Base-by-base conservation (phyloP, 257 asterid genomes). In the Rhazya stricta region DNA sequence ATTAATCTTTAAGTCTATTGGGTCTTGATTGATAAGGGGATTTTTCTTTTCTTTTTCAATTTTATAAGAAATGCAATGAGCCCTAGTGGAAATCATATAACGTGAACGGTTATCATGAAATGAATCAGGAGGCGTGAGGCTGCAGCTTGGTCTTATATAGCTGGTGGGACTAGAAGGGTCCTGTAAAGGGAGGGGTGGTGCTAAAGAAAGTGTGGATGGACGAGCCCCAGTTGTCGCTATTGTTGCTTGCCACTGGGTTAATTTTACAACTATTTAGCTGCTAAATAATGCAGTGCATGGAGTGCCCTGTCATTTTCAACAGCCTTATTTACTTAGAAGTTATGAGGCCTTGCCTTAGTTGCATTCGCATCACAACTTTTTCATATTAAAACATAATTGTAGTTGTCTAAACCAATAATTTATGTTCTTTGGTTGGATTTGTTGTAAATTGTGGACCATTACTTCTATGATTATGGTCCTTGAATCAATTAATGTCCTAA, bases 231-330 rank as follows among this genome's bases (percentile, higher is more conserved):
- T 78, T 57, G 74, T 81, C 68, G 69, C 78, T 77, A 60, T 86
- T 80, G 72, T 73, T 85, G 89, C 80, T 87, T 46, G 84, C 85
- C 91, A 87, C 81, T 85, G 83, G 80, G 42, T 71, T 75, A 57
- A 68, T 46, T 67, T 80, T 88, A 43, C 76, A 41, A 54, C 42
- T 74, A 56, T 25, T 67, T 37, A 73, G 62, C 77, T 67, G 57
- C 63, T 73, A 71, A 84, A 75, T 66, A 83, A 66, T 66, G 79
- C 78, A 53, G 48, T 84, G 77, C 87, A 83, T 76, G 78, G 78
- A 76, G 76, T 85, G 85, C 84, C 84, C 79, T 67, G 87, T 84
- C 88, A 78, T 78, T 82, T 85, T 86, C 88, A 62, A 66, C 68
- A 23, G 56, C 84, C 74, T 73, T 45, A 53, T 76, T 60, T 57